A percentile compares a stretch with the other conserved stretches of the same genome.
phyloP scores from a whole-genome alignment of 768 basidiomycete species.

The Hydnomerulius pinastri region DNA sequence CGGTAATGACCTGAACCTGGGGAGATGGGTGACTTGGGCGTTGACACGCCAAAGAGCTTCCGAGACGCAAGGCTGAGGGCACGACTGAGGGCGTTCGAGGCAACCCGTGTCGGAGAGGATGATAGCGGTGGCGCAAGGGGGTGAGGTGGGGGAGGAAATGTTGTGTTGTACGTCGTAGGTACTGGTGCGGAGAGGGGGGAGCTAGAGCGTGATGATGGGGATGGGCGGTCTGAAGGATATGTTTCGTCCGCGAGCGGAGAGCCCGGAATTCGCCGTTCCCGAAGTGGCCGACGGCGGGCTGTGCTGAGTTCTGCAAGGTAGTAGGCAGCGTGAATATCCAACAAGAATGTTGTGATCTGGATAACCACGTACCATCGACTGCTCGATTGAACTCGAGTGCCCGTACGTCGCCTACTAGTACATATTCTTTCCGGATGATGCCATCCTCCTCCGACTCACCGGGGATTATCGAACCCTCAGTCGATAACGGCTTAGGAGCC shows the following conservation, averaged over 20 bases:
- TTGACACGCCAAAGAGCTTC: constrained; percentile 69
- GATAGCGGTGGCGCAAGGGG: constrained; percentile 56
- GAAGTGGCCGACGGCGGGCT: constrained; percentile 58
- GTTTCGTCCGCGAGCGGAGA: constrained; percentile 52
- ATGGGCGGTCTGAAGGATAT: constrained; percentile 37
- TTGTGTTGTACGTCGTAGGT: constrained; percentile 40
- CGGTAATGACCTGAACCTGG: constrained; percentile 40
- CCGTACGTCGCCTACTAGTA: constrained; percentile 86
- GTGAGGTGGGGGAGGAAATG: constrained; percentile 68
- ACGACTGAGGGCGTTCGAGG: constrained; percentile 74
- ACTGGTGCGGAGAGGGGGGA: constrained; percentile 24
- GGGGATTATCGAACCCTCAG: constrained; percentile 70
- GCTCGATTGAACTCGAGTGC: constrained; percentile 91
- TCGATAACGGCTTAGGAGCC: constrained; percentile 37
- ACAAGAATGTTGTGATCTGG: background rate
- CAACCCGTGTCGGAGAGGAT: constrained; percentile 66
- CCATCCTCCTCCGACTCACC: constrained; percentile 87
- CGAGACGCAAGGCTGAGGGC: constrained; percentile 81
- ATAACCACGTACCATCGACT: constrained; percentile 72
- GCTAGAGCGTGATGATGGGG: constrained; percentile 23
- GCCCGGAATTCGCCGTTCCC: constrained; percentile 53
- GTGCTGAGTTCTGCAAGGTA: constrained; percentile 58
- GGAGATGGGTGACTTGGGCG: constrained; percentile 38
- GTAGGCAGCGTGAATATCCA: constrained; percentile 12
- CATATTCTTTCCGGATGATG: constrained; percentile 82